Conservation (phyloP, 169 alveolate genomes). For the Theileria luwenshuni region DNA sequence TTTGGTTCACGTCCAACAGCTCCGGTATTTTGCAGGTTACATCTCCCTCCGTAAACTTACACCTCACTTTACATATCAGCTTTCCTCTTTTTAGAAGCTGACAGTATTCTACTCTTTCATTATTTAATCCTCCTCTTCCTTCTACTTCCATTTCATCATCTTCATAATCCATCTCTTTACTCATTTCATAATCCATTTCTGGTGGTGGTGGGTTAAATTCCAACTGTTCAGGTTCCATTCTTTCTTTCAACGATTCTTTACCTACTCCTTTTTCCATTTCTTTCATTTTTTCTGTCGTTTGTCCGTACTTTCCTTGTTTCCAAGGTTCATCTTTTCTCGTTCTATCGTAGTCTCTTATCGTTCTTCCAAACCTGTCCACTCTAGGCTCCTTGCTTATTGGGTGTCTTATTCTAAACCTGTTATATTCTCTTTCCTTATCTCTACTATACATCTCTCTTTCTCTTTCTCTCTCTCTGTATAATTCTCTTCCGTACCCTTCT, state of each 20-base stretch:
- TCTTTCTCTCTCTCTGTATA: neutral
- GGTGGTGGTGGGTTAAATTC: neutral
- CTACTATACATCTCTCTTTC: constrained; percentile 10
- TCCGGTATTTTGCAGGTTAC: constrained; percentile 49
- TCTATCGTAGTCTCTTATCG: constrained; percentile 18
- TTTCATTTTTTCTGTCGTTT: neutral
- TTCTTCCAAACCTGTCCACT: constrained; percentile 41
- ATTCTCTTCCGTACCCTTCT: neutral
- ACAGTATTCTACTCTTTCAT: constrained; percentile 18
- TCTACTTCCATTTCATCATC: neutral
- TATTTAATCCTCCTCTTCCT: neutral
- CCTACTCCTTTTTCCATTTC: neutral
- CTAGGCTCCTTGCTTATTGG: constrained; percentile 3
- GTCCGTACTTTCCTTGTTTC: neutral
- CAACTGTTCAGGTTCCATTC: too few relatives aligned
- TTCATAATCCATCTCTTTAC: neutral
- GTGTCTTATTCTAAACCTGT: neutral
- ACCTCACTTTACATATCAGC: constrained; percentile 71
- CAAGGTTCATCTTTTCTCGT: constrained; percentile 7
- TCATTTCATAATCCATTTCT: neutral
- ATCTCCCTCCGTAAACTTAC: constrained; percentile 68
- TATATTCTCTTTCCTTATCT: neutral
- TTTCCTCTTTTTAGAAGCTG: constrained; percentile 72
- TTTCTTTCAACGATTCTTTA: too few relatives aligned
- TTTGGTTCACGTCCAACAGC: constrained; percentile 65